phyloP scores from a whole-genome alignment of 1,284 basidiomycete species.

The Clitocybe nebularis region DNA sequence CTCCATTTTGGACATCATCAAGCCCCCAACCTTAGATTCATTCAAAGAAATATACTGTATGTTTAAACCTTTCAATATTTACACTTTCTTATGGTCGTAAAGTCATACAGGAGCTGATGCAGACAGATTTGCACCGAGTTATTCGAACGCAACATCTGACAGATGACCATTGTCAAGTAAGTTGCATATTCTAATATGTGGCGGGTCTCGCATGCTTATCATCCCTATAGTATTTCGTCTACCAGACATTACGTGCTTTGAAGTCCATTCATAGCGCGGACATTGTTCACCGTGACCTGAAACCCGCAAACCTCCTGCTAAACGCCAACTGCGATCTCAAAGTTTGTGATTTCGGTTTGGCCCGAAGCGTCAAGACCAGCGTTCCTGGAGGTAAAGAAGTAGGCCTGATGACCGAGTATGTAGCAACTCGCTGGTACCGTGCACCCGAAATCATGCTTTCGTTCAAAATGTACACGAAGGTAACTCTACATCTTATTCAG shows the following conservation, averaged over 20 bases:
- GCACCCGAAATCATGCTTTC: conserved; percentile 97
- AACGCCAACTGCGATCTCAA: conserved; percentile 97
- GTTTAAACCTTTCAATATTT: conserved; percentile 20
- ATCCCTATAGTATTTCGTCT: conserved; percentile 75
- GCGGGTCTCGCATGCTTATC: conserved; percentile 17
- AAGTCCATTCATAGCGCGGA: conserved; percentile 94
- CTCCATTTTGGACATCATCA: conserved; percentile 83
- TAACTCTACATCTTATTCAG: conserved; percentile 20
- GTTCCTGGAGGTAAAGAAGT: conserved; percentile 81
- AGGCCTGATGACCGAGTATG: conserved; percentile 94
- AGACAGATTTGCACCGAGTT: conserved; percentile 87
- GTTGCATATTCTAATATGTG: conserved; percentile 5
- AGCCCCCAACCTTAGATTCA: conserved; percentile 67
- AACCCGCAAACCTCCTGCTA: conserved; percentile 90
- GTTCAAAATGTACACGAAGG: conserved; percentile 95
- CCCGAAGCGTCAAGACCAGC: conserved; percentile 82
- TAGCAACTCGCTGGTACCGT: conserved; percentile 91
- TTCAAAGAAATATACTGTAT: conserved; percentile 84
- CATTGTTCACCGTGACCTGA: conserved; percentile 94
- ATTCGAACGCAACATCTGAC: conserved; percentile 85
- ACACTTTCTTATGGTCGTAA: conserved; percentile 7
- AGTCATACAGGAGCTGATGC: conserved; percentile 91
- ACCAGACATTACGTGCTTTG: conserved; percentile 88
- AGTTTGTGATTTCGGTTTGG: conserved; percentile 91
- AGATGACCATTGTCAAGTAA: conserved; percentile 85